Base-by-base conservation (phyloP, 2,329 filamentous ascomycete genomes). In the Pochonia chlamydosporia region DNA sequence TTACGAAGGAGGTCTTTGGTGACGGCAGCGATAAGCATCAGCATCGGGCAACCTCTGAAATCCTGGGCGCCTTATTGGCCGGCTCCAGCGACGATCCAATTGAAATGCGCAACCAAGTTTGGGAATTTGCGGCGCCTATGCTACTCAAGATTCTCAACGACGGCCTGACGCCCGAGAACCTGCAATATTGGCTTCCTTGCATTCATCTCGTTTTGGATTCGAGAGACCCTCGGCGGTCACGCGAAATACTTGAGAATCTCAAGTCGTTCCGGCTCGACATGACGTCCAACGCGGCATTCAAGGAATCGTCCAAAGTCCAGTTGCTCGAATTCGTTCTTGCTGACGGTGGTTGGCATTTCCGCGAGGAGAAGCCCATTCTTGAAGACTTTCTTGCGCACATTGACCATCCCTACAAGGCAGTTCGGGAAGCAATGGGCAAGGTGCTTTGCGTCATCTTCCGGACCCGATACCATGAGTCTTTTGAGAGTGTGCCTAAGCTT, bases 21-120 rank as follows among this genome's bases (percentile, higher is more conserved):
- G 92, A 99, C 64, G 93, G 95, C 9, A 93, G 84, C 58, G 93
- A 99, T 63, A 96, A 96, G 67, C 93, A 99, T 64, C 92, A 99
- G 63, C 93, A 99, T 64, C 87, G 93, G 44, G 93, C 93, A 14
- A 96, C 93, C 2, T 82, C 93, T 0, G 93, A 99, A 67, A 96
- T 99, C 47, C 72, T 99, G 43, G 90, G 88, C 13, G 91, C 89
- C 4, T 68, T 99, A 58, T 74, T 99, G 23, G 82, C 84, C 14
- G 89, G 88, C 30, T 89, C 89, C 14, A 79, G 84, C 42, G 91
- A 96, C 56, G 83, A 89, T 24, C 83, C 84, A 5, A 72, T 83
- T 4, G 82, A 88, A 45, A 81, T 86, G 54, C 83, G 90, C 40
- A 80, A 86, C 48, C 74, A 81, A 55, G 80, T 95, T 1, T 99